Percentiles rank a stretch among this genome's conserved stretches.
phyloP scores from a whole-genome alignment of 495 filamentous ascomycete genomes.

The Penicillium canescens region DNA sequence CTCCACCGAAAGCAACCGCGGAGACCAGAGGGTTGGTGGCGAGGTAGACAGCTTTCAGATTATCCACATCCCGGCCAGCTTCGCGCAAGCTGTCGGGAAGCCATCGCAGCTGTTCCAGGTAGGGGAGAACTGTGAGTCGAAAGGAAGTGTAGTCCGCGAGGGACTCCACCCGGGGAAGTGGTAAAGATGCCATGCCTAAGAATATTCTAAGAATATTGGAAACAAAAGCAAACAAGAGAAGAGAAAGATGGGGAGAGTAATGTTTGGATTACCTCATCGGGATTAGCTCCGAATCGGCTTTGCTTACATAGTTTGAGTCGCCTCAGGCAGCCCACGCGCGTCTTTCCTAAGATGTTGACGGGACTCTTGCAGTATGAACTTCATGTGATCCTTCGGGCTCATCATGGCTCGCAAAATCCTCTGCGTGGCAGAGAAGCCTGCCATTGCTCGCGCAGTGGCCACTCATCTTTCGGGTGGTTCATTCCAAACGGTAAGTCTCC shows the following conservation, averaged over 20 bases:
- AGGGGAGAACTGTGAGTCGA: constrained; percentile 68
- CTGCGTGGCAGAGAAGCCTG: constrained; percentile 96
- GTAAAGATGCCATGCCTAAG: constrained; percentile 51
- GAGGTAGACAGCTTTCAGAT: constrained; percentile 69
- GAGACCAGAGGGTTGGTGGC: constrained; percentile 84
- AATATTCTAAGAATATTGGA: background rate
- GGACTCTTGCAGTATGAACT: constrained; percentile 10
- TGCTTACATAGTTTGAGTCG: background rate
- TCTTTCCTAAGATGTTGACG: constrained; percentile 13
- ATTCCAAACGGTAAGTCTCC: constrained; percentile 63
- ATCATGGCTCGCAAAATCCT: constrained; percentile 59
- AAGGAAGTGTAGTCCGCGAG: constrained; percentile 74
- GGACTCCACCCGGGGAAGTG: constrained; percentile 66
- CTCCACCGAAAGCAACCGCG: constrained; percentile 69
- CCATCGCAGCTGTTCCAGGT: constrained; percentile 72
- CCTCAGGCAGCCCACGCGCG: constrained; percentile 23
- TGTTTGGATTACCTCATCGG: constrained; percentile 33
- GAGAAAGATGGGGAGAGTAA: constrained; percentile 9
- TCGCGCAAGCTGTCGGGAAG: constrained; percentile 64
- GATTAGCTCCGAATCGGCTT: background rate
- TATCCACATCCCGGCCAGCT: constrained; percentile 53
- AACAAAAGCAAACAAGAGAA: constrained; percentile 3
- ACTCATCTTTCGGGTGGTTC: constrained; percentile 79
- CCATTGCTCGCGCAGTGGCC: constrained; percentile 92
- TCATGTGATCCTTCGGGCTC: constrained; percentile 7